phyloP scores from a whole-genome alignment of 805 yeast genomes.

The Metschnikowia kofuensis region DNA sequence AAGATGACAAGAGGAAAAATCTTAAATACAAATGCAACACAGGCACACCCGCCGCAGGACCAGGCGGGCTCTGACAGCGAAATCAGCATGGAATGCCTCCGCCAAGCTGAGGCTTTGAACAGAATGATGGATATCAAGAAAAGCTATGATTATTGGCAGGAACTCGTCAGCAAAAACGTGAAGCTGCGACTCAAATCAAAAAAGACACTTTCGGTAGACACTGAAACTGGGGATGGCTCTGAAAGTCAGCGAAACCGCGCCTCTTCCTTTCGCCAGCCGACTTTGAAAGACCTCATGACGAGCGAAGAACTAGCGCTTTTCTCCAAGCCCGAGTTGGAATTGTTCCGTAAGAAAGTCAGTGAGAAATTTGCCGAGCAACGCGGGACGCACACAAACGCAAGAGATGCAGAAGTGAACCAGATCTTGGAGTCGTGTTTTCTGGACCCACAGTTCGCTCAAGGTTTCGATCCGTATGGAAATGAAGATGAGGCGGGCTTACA shows the following conservation, averaged over 20 bases:
- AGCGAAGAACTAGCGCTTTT: constrained; percentile 3
- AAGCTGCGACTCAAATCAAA: not conserved
- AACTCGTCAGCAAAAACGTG: constrained; percentile 20
- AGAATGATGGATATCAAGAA: constrained; percentile 21
- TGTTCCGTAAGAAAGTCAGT: constrained; percentile 10
- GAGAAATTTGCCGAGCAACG: constrained; percentile 7
- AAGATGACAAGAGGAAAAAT: constrained; percentile 6
- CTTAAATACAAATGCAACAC: not conserved
- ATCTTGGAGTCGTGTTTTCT: constrained; percentile 10
- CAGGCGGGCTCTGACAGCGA: not conserved
- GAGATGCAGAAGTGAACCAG: constrained; percentile 11
- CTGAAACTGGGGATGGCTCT: not conserved
- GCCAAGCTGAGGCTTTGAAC: constrained; percentile 11
- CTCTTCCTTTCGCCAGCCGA: not conserved
- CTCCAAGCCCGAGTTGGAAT: constrained; percentile 9
- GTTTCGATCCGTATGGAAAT: constrained; percentile 29
- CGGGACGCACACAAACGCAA: constrained; percentile 7
- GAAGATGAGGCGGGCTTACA: constrained; percentile 40
- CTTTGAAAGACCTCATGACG: not conserved
- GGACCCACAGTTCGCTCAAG: constrained; percentile 6
- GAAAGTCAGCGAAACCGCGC: not conserved
- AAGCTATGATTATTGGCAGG: constrained; percentile 40
- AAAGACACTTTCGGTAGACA: constrained; percentile 4
- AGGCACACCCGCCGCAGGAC: not conserved
- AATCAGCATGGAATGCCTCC: constrained; percentile 1